Base-by-base conservation (phyloP, 306 rosid genomes). In the Pueraria montana region DNA sequence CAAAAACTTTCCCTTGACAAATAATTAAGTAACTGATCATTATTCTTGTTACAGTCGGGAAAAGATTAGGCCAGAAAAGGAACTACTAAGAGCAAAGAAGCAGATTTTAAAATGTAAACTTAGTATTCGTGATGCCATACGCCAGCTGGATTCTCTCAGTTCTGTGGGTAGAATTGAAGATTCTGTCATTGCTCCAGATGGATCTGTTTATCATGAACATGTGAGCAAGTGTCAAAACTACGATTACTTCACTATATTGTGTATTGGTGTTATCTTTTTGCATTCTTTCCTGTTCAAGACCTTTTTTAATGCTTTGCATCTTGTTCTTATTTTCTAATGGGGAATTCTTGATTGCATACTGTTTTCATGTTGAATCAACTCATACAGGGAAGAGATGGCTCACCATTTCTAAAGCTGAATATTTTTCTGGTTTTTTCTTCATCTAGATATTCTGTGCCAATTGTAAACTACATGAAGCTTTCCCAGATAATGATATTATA, bases 61-160 rank as follows among this genome's bases (percentile, higher is more conserved):
- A 85, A 94, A 94, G 89, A 91, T 94, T 80, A 91, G 86, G 89
- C 98, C 97, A 17, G 98, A 92, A 79, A 92, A 85, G 83, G 98
- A 94, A 85, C 90, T 94, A 68, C 90, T 84, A 79, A 90, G 97
- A 88, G 98, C 98, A 38, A 74, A 38, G 78, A 91, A 88, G 85
- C 94, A 94, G 94, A 94, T 94, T 87, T 86, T 92, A 63, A 85
- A 94, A 68, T 94, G 90, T 81, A 94, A 90, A 85, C 98, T 94
- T 77, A 86, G 94, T 43, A 88, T 94, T 45, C 93, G 98, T 23
- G 96, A 94, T 82, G 92, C 86, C 7, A 85, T 94, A 85, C 87
- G 43, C 69, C 93, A 94, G 82, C 85, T 94, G 85, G 92, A 92
- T 91, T 90, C 88, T 68, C 94, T 94, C 66, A 83, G 95, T 83